Evolutionary conservation across 257 asterid species (phyloP).

Genomic region (Nemophila menziesii): DNA sequence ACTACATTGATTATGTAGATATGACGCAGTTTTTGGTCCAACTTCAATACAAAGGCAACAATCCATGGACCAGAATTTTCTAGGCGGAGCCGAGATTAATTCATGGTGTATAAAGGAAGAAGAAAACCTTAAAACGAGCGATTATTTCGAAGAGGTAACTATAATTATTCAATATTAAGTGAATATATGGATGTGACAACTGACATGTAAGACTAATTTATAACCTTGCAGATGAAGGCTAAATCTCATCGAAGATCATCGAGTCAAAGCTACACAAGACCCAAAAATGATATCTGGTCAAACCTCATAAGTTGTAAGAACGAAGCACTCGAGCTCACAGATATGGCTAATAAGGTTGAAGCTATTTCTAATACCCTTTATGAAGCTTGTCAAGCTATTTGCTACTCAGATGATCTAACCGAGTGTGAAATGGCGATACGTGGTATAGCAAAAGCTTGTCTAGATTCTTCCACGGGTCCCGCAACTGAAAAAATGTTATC

Average conservation of each 20-base stretch:
- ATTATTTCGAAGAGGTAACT: background rate
- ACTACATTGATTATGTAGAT: conserved; percentile 20
- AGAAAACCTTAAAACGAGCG: conserved; percentile 7
- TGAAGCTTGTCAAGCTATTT: conserved; percentile 34
- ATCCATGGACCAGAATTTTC: conserved; percentile 26
- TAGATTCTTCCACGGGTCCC: conserved; percentile 31
- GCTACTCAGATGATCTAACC: conserved; percentile 43
- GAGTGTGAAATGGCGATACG: conserved; percentile 67
- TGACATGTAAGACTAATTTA: conserved; percentile 3
- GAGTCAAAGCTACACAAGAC: conserved; percentile 24
- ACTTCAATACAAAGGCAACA: conserved; percentile 19
- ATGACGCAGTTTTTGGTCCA: conserved; percentile 53
- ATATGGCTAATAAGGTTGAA: conserved; percentile 14
- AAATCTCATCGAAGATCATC: conserved; percentile 27
- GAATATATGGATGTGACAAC: background rate
- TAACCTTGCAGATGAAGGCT: conserved; percentile 32
- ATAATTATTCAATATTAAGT: background rate
- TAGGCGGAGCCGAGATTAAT: conserved; percentile 17
- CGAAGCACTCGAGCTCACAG: conserved; percentile 24
- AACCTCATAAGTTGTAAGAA: conserved; percentile 44
- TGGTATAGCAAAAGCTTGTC: conserved; percentile 44
- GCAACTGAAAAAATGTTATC: conserved; percentile 29
- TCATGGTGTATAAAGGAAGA: conserved; percentile 26
- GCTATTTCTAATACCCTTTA: conserved; percentile 15
- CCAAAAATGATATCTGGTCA: conserved; percentile 24